Conservation (phyloP, 805 yeast genomes). For the Clavispora santaluciae region DNA sequence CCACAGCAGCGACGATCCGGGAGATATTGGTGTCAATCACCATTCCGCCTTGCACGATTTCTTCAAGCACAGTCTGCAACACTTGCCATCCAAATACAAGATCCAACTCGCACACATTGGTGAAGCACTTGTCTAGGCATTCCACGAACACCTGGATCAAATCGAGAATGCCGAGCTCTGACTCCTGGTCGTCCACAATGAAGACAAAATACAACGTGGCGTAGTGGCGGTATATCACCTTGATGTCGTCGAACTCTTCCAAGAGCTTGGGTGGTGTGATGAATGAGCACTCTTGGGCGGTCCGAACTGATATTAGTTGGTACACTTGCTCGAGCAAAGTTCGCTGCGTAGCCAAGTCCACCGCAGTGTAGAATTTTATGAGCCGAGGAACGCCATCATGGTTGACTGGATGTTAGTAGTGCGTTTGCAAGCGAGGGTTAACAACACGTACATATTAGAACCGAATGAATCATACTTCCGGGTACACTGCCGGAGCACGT, state of each 20-base stretch:
- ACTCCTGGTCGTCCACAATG: conserved; percentile 92
- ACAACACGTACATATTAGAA: conserved; percentile 60
- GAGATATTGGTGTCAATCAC: conserved; percentile 87
- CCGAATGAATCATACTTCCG: conserved; percentile 72
- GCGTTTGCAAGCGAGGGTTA: conserved; percentile 13
- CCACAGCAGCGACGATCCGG: conserved; percentile 79
- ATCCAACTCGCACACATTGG: conserved; percentile 92
- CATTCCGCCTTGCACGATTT: conserved; percentile 96
- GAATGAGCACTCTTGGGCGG: conserved; percentile 78
- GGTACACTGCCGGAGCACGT: background rate
- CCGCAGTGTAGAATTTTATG: conserved; percentile 87
- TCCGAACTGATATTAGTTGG: conserved; percentile 66
- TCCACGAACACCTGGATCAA: conserved; percentile 96
- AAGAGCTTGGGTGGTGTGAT: conserved; percentile 83
- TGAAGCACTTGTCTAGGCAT: conserved; percentile 86
- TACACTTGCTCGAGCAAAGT: conserved; percentile 76
- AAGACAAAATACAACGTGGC: conserved; percentile 96
- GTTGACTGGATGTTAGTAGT: conserved; percentile 51
- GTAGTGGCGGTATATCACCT: conserved; percentile 88
- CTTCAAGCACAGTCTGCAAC: conserved; percentile 83
- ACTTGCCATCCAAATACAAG: conserved; percentile 99
- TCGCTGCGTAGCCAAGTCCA: conserved; percentile 79
- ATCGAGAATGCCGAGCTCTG: conserved; percentile 90
- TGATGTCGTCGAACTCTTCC: conserved; percentile 65
- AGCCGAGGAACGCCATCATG: conserved; percentile 87